Conservation (phyloP, 129 eudicot genomes). For the Cynara cardunculus region DNA sequence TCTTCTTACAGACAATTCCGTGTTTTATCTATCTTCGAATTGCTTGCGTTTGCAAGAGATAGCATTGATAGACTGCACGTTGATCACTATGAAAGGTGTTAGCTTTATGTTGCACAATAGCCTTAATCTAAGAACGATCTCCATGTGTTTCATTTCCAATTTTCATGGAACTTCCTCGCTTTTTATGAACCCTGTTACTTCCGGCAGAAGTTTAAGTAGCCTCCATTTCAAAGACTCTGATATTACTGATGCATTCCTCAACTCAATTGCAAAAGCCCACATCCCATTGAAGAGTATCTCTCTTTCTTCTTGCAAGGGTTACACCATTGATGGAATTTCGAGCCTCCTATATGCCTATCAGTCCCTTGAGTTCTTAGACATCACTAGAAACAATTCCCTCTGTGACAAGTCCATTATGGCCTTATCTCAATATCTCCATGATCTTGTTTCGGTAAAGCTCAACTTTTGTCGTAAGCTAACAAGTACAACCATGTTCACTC, state of each 20-base stretch:
- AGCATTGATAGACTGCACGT: conserved; percentile 27
- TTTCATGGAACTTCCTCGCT: conserved; percentile 1
- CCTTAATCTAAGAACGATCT: conserved; percentile 25
- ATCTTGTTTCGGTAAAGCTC: conserved; percentile 39
- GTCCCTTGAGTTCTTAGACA: conserved; percentile 35
- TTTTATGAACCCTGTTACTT: conserved; percentile 4
- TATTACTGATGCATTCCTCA: conserved; percentile 44
- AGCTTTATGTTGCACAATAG: conserved; percentile 37
- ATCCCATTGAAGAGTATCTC: conserved; percentile 42
- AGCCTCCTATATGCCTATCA: conserved; percentile 33
- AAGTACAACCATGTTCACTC: conserved; percentile 26
- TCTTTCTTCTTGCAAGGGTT: conserved; percentile 27
- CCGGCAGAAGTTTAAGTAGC: conserved; percentile 26
- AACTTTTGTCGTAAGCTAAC: conserved; percentile 36
- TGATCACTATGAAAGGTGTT: conserved; percentile 36
- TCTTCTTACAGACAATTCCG: conserved; percentile 40
- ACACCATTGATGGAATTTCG: conserved; percentile 39
- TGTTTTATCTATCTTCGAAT: conserved; percentile 35
- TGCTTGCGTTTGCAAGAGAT: conserved; percentile 36
- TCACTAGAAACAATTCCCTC: conserved; percentile 22
- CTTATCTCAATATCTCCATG: conserved; percentile 34
- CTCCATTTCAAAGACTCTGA: conserved; percentile 35
- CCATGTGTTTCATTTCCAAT: conserved; percentile 12
- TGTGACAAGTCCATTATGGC: conserved; percentile 26
- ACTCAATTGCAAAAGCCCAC: conserved; percentile 32